Evolutionary conservation across 441 rosid genomes (phyloP), one percentile per base, ranked within the genome.

Genomic region (Eutrema salsugineum): DNA sequence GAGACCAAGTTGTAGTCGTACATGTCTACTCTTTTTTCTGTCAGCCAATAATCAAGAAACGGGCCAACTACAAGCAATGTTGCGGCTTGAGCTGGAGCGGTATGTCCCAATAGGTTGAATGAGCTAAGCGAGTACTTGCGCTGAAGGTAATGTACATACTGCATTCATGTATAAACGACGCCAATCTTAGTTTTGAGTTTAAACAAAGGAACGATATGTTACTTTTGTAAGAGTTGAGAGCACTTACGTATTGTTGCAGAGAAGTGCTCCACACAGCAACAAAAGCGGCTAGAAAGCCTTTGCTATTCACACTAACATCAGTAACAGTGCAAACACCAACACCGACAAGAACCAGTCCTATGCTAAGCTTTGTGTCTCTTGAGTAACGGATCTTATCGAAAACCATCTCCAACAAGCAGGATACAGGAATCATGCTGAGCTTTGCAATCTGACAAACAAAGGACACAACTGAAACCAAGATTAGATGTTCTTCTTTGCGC

Each of bases 21-120:
- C 71, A 82, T 79, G 22, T 85, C 83, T 8, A 88, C 87, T 81
- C 86, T 79, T 82, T 83, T 83, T 58, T 63, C 79, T 22, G 91
- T 85, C 71, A 88, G 78, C 91, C 94, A 86, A 68, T 85, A 86
- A 81, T 88, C 94, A 64, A 86, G 84, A 78, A 86, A 86, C 22
- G 94, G 94, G 64, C 94, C 94, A 43, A 88, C 11, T 48, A 88
- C 30, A 40, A 88, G 76, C 67, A 88, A 80, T 2, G 94, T 81
- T 61, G 80, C 94, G 50, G 94, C 94, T 76, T 88, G 94, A 54
- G 87, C 91, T 70, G 94, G 94, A 62, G 94, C 91, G 15, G 94
- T 88, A 76, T 88, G 94, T 60, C 94, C 94, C 84, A 88, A 75
- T 51, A 88, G 81, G 79, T 85, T 88, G 82, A 88, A 86, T 36